A percentile compares a stretch with the other conserved stretches of the same genome.
Conservation (phyloP, 2,329 filamentous ascomycete genomes). For the Volutella citrinella region DNA sequence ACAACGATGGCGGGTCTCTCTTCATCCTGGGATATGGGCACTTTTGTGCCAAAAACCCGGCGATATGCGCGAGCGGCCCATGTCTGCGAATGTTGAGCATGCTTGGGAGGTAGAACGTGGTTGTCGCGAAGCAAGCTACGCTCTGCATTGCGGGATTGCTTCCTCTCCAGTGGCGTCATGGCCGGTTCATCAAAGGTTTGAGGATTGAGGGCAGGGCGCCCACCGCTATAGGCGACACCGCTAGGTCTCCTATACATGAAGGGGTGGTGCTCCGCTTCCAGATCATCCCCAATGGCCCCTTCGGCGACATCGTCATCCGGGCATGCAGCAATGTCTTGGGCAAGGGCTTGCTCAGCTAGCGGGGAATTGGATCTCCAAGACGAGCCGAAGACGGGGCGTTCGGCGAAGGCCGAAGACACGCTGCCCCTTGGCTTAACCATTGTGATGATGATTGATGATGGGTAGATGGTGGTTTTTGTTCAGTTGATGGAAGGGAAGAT, state of each 20-base stretch:
- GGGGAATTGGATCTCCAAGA: constrained; percentile 61
- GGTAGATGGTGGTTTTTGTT: too few species aligned
- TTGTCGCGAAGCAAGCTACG: constrained; percentile 62
- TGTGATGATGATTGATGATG: too few species aligned
- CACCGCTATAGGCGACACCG: constrained; percentile 70
- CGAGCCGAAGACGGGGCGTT: constrained; percentile 29
- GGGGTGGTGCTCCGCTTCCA: constrained; percentile 35
- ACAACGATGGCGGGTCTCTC: constrained; percentile 33
- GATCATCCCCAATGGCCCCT: constrained; percentile 27
- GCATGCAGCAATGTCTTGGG: constrained; percentile 64
- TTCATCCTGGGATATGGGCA: constrained; percentile 33
- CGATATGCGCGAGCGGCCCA: constrained; percentile 42
- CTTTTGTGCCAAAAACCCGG: constrained; percentile 55
- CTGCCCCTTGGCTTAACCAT: too few species aligned
- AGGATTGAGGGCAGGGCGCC: constrained; percentile 66
- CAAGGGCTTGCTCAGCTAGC: constrained; percentile 62
- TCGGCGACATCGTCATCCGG: constrained; percentile 51
- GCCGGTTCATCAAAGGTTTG: constrained; percentile 43
- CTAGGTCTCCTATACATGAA: constrained; percentile 72
- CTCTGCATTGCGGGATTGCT: constrained; percentile 56
- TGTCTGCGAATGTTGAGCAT: constrained; percentile 34
- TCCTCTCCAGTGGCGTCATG: constrained; percentile 53
- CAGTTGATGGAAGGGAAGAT: too few species aligned
- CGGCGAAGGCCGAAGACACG: constrained; percentile 18
- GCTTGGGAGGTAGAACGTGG: constrained; percentile 62